Percentiles rank a stretch among this genome's conserved stretches.
These are phyloP conservation scores for Agrocybe praecox DNA, from an alignment of 768 basidiomycete genomes.

Conservation along the genomic window DNA sequence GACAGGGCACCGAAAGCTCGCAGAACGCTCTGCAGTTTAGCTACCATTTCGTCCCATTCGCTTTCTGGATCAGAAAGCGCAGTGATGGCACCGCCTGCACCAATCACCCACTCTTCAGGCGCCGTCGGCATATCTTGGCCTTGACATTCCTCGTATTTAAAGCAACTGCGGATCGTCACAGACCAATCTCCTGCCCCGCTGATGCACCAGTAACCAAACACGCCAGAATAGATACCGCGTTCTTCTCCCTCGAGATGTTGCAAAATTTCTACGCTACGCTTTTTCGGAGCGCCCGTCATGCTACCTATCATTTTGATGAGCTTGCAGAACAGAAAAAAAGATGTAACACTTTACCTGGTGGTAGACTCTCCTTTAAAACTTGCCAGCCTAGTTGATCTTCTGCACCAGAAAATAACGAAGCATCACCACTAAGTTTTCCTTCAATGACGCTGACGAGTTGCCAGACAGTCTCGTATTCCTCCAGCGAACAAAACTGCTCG, in stretches of 20 bases:
- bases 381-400: conserved; percentile 73
- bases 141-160: conserved; percentile 58
- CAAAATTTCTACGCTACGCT: conserved; percentile 89
- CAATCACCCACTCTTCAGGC: conserved; percentile 72
- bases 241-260: conserved; percentile 73
- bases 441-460: conserved; percentile 94
- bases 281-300: conserved; percentile 98
- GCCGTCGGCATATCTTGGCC: conserved; percentile 4
- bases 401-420: conserved; percentile 25
- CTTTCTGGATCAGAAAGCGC: conserved; percentile 82
- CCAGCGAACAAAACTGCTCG: conserved; percentile 82
- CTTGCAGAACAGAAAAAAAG: background rate
- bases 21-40: conserved; percentile 83
- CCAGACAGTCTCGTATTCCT: conserved; percentile 94
- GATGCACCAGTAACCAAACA: conserved; percentile 91
- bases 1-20: conserved; percentile 53
- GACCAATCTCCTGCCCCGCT: conserved; percentile 92
- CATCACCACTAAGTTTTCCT: conserved; percentile 50
- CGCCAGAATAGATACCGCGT: conserved; percentile 87
- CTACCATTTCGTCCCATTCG: conserved; percentile 94
- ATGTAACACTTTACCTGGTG: conserved; percentile 65
- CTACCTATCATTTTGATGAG: conserved; percentile 56
- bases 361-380: conserved; percentile 75
- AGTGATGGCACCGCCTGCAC: conserved; percentile 97
- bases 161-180: conserved; percentile 92